Evolutionary conservation across 169 alveolate species (phyloP).

Genomic region (Hammondia hammondi): DNA sequence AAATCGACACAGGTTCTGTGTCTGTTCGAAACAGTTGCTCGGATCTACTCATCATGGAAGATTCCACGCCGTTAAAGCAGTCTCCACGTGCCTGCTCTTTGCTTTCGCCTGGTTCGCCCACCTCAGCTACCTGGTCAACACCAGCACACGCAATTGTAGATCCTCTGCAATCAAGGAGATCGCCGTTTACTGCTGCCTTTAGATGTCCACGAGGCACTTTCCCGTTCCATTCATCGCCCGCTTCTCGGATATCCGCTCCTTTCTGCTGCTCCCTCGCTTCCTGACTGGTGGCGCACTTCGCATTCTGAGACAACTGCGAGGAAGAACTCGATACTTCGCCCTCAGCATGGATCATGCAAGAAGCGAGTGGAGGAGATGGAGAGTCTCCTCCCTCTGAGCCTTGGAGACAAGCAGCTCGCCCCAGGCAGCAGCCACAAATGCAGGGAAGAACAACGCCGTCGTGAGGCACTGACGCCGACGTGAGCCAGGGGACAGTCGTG

Average conservation of each 20-base stretch:
- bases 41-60: no score
- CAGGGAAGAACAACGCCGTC: constrained; percentile 12
- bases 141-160: neutral
- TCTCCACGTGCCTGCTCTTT: neutral
- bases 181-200: no score
- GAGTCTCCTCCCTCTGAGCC: neutral
- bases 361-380: no score
- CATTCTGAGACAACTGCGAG: no score
- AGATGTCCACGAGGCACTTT: no score
- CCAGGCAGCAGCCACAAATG: constrained; percentile 5
- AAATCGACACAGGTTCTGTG: neutral
- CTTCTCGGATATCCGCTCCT: no score
- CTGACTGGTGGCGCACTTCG: no score
- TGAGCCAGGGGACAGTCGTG: constrained; percentile 35
- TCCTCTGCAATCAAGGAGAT: no score
- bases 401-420: neutral
- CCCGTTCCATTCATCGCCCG: no score
- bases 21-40: neutral
- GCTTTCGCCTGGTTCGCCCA: neutral
- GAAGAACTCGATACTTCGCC: no score
- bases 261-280: no score
- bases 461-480: constrained; percentile 17
- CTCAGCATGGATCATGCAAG: no score
- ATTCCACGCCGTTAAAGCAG: neutral
- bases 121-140: neutral